Conservation (phyloP, 2,329 filamentous ascomycete species). For the Alternaria triticimaculans region DNA sequence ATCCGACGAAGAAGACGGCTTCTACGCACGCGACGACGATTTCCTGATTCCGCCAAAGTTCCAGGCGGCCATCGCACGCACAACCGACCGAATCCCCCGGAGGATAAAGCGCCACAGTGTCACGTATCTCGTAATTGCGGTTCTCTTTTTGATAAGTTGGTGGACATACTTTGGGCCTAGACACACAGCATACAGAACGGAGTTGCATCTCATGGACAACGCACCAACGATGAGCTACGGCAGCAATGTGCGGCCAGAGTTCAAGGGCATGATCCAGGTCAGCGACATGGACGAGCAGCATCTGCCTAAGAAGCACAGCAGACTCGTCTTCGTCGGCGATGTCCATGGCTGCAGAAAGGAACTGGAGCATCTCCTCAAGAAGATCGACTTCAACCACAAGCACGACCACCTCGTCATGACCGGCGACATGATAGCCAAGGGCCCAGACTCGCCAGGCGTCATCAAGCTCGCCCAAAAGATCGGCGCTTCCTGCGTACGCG, state of each 20-base stretch:
- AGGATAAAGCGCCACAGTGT: conserved; percentile 46
- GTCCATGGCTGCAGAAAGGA: conserved; percentile 85
- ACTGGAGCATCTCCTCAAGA: conserved; percentile 65
- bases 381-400: conserved; percentile 67
- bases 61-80: conserved; percentile 33
- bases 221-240: conserved; percentile 50
- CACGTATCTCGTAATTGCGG: conserved; percentile 36
- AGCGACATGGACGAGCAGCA: conserved; percentile 56
- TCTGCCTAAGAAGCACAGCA: conserved; percentile 56
- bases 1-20: conserved; percentile 49
- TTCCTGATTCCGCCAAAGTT: conserved; percentile 42
- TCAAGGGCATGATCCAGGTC: conserved; percentile 59
- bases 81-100: conserved; percentile 40
- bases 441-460: conserved; percentile 80
- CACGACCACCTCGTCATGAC: conserved; percentile 57
- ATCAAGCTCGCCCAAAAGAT: conserved; percentile 76
- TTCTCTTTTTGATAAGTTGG: conserved; percentile 47
- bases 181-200: conserved; percentile 42
- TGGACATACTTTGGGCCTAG: conserved; percentile 46
- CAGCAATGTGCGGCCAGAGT: conserved; percentile 55
- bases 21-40: conserved; percentile 46
- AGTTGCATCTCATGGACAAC: conserved; percentile 45
- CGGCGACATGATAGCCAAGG: conserved; percentile 68
- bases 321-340: conserved; percentile 85
- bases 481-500: conserved; percentile 81